Conservation (phyloP, 192 early-diverging fungal genomes). For the Chytriomyces hyalinus region DNA sequence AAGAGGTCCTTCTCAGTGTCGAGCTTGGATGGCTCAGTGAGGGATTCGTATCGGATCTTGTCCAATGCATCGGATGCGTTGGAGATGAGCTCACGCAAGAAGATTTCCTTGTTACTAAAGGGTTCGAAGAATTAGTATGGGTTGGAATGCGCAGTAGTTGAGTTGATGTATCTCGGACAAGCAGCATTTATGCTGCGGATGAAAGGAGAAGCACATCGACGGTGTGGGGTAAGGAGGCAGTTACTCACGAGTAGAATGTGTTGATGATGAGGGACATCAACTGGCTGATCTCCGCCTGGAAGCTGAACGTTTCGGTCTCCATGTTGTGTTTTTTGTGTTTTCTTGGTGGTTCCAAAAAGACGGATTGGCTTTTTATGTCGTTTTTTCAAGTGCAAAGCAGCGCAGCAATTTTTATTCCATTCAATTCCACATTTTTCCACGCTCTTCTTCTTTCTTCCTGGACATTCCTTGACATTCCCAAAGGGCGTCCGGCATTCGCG, state of each 20-base stretch:
- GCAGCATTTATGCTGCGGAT: background rate
- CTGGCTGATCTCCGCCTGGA: conserved; percentile 98
- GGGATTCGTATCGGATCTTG: conserved; percentile 98
- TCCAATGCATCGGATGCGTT: conserved; percentile 95
- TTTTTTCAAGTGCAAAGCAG: too few relatives aligned
- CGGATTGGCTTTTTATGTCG: too few relatives aligned
- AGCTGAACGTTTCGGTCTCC: conserved; percentile 70
- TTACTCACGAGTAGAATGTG: conserved; percentile 83
- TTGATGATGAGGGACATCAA: conserved; percentile 99
- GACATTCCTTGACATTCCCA: too few relatives aligned
- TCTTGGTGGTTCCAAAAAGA: too few relatives aligned
- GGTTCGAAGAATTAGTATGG: background rate
- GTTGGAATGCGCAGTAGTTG: background rate
- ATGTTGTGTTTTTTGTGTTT: too few relatives aligned
- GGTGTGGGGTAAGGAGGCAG: background rate
- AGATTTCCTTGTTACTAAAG: conserved; percentile 79
- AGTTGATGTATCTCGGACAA: background rate
- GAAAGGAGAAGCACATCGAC: background rate
- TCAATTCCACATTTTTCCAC: too few relatives aligned
- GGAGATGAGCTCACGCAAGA: conserved; percentile 97
- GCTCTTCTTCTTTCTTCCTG: too few relatives aligned
- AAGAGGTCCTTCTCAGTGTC: conserved; percentile 92
- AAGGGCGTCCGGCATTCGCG: too few relatives aligned
- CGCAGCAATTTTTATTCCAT: too few relatives aligned
- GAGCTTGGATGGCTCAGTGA: conserved; percentile 91